phyloP scores from a whole-genome alignment of 768 basidiomycete species.

The Stropharia rugosoannulata region DNA sequence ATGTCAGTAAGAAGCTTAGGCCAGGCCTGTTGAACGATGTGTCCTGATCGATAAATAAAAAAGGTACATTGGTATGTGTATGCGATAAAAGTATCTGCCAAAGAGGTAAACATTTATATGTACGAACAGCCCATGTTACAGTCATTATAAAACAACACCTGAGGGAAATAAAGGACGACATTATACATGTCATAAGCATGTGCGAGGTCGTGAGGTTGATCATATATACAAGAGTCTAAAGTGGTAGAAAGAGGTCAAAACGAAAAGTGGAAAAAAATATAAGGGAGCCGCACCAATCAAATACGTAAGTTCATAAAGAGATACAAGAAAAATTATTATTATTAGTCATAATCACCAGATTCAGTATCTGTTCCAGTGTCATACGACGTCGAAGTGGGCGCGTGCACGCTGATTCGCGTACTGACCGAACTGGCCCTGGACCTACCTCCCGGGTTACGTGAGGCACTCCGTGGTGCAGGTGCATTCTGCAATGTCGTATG shows the following conservation, averaged over 20 bases:
- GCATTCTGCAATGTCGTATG: conserved; percentile 10
- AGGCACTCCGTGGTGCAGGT: not conserved
- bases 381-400: conserved; percentile 10
- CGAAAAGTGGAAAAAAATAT: not conserved
- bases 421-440: conserved; percentile 22
- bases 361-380: conserved; percentile 10
- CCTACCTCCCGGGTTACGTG: conserved; percentile 11
- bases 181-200: too few relatives aligned
- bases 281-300: not conserved
- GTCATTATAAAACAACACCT: too few relatives aligned
- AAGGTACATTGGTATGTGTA: too few relatives aligned
- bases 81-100: too few relatives aligned
- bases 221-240: not conserved
- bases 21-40: too few relatives aligned
- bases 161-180: too few relatives aligned
- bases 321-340: not conserved
- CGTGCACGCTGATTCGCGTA: conserved; percentile 14
- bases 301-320: not conserved
- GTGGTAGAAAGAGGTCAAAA: not conserved
- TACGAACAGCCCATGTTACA: too few relatives aligned
- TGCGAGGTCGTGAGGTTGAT: too few relatives aligned
- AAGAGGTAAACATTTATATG: too few relatives aligned
- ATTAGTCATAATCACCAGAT: conserved; percentile 12
- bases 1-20: too few relatives aligned
- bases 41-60: too few relatives aligned